Percentiles rank a stretch among this genome's conserved stretches.
Evolutionary conservation across 805 yeast species (phyloP).

Genomic region (Candida palmyrensis): DNA sequence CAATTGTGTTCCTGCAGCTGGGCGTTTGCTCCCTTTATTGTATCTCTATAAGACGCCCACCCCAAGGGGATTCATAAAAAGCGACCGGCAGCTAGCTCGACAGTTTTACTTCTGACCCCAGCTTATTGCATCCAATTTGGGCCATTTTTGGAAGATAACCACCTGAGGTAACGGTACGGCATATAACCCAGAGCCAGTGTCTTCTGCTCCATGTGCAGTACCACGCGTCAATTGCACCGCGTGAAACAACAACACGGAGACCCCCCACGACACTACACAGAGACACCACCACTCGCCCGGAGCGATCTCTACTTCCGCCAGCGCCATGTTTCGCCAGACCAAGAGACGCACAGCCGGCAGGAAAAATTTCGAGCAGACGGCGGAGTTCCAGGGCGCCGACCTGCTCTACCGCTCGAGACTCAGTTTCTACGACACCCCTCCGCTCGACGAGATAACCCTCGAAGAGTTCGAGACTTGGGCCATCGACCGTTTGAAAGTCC

Average conservation of each 20-base stretch:
- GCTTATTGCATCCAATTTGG: too few species aligned
- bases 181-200: too few species aligned
- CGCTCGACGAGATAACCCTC: slow-evolving; percentile 78
- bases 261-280: not conserved
- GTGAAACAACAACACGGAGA: not conserved
- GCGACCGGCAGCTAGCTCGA: too few species aligned
- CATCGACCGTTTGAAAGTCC: slow-evolving; percentile 76
- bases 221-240: too few species aligned
- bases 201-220: too few species aligned
- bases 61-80: too few species aligned
- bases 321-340: slow-evolving; percentile 64
- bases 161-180: too few species aligned
- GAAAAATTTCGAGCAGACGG: slow-evolving; percentile 50
- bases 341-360: slow-evolving; percentile 73
- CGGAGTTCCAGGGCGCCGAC: slow-evolving; percentile 17
- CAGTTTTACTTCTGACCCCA: too few species aligned
- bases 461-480: slow-evolving; percentile 97
- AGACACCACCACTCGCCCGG: not conserved
- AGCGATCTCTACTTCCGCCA: not conserved
- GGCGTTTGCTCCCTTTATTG: too few species aligned
- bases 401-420: slow-evolving; percentile 53
- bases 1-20: too few species aligned
- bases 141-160: too few species aligned
- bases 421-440: slow-evolving; percentile 73
- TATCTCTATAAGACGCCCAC: too few species aligned